Evolutionary conservation across 2,329 filamentous ascomycete genomes (phyloP).

Genomic region (Sporothrix phasma): DNA sequence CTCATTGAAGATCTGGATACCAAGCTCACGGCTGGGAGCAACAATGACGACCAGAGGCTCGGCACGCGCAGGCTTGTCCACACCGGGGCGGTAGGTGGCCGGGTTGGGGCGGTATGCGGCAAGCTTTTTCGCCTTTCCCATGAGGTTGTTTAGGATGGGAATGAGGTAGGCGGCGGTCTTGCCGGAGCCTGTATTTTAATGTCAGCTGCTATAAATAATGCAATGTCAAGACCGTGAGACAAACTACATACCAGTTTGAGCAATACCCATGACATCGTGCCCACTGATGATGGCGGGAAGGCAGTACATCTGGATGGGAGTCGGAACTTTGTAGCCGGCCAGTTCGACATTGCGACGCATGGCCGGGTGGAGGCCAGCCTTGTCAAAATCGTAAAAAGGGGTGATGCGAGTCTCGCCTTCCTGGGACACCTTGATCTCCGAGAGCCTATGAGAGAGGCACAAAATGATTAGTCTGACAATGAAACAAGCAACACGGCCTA

Average conservation of each 20-base stretch:
- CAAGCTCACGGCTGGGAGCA: constrained; percentile 79
- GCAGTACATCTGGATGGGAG: constrained; percentile 78
- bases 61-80: constrained; percentile 48
- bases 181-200: constrained; percentile 61
- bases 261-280: constrained; percentile 76
- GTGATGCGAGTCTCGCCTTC: constrained; percentile 44
- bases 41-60: constrained; percentile 85
- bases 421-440: constrained; percentile 44
- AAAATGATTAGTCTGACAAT: constrained; percentile 10
- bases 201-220: background rate
- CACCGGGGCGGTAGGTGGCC: constrained; percentile 39
- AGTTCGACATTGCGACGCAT: constrained; percentile 70
- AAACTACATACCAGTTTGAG: constrained; percentile 69
- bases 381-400: constrained; percentile 51
- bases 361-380: constrained; percentile 75
- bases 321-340: constrained; percentile 61
- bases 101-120: constrained; percentile 66
- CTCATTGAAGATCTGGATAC: constrained; percentile 92
- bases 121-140: constrained; percentile 90
- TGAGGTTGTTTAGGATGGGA: constrained; percentile 78
- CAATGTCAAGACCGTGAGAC: background rate
- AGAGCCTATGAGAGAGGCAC: constrained; percentile 36
- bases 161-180: constrained; percentile 92
- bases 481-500: background rate
- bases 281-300: constrained; percentile 70